Percentiles rank a stretch among this genome's conserved stretches.
Conservation (phyloP, 345 rosid genomes). For the Capsella bursapastoris region DNA sequence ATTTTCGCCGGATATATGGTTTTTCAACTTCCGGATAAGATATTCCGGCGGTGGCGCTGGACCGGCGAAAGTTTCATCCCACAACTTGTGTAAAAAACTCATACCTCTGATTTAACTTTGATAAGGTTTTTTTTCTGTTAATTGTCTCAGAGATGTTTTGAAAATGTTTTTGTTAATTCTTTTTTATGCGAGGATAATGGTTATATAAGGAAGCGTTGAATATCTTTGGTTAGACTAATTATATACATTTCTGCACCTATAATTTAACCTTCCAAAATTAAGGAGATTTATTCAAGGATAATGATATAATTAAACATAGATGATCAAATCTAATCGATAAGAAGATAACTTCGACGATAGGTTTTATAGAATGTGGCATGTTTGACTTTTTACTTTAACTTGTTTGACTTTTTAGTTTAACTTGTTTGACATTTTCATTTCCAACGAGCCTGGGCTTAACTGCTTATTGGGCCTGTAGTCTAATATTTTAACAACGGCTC, state of each 20-base stretch:
- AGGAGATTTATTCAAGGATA: slow-evolving; percentile 28
- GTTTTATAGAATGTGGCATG: slow-evolving; percentile 25
- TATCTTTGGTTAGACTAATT: slow-evolving; percentile 36
- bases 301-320: slow-evolving; percentile 35
- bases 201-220: slow-evolving; percentile 38
- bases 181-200: slow-evolving; percentile 35
- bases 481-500: slow-evolving; percentile 33
- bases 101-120: slow-evolving; percentile 34
- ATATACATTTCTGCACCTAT: slow-evolving; percentile 15
- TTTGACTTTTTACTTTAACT: slow-evolving; percentile 2
- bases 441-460: not conserved
- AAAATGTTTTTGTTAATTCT: not conserved
- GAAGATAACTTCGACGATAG: slow-evolving; percentile 17
- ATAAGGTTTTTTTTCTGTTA: not conserved
- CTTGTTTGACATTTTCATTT: not conserved
- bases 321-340: slow-evolving; percentile 32
- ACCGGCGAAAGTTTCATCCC: slow-evolving; percentile 97
- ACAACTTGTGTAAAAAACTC: slow-evolving; percentile 80
- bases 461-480: not conserved
- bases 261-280: slow-evolving; percentile 37
- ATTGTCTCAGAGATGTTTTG: not conserved
- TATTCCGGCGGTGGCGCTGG: slow-evolving; percentile 82
- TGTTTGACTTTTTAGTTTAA: not conserved
- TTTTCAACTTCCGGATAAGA: slow-evolving; percentile 65
- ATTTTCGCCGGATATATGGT: slow-evolving; percentile 35